Evolutionary conservation across 2,329 filamentous ascomycete genomes (phyloP).

Genomic region (Cercospora citrullina): DNA sequence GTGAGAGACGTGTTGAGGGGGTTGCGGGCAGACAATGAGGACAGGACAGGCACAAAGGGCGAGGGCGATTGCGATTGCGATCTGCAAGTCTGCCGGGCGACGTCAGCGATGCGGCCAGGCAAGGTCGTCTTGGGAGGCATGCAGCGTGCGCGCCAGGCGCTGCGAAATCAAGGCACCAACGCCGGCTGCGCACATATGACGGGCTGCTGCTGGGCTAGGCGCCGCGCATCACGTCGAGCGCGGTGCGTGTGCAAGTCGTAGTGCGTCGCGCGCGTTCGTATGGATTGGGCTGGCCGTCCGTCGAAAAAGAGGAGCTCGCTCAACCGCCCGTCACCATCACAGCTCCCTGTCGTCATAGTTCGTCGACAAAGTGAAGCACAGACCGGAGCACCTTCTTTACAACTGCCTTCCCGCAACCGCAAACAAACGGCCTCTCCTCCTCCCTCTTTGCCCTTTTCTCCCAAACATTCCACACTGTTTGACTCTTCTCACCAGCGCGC

Average conservation of each 20-base stretch:
- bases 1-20: not conserved
- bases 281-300: not conserved
- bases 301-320: not conserved
- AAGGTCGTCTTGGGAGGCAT: not conserved
- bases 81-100: constrained; percentile 4
- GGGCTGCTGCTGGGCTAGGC: not conserved
- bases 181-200: constrained; percentile 6
- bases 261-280: not conserved
- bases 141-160: not conserved
- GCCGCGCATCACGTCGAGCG: not conserved
- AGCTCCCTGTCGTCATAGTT: not conserved
- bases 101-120: not conserved
- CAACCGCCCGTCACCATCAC: not conserved
- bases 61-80: constrained; percentile 3
- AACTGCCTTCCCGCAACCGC: constrained; percentile 2
- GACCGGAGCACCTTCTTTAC: not conserved
- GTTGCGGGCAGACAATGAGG: not conserved
- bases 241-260: not conserved
- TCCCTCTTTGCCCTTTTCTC: not conserved
- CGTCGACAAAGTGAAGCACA: not conserved
- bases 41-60: not conserved
- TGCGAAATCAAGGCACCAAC: constrained; percentile 4
- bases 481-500: constrained; percentile 4
- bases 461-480: constrained; percentile 1
- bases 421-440: not conserved